phyloP scores from a whole-genome alignment of 2,329 filamentous ascomycete genomes.

The Colletotrichum sp. region DNA sequence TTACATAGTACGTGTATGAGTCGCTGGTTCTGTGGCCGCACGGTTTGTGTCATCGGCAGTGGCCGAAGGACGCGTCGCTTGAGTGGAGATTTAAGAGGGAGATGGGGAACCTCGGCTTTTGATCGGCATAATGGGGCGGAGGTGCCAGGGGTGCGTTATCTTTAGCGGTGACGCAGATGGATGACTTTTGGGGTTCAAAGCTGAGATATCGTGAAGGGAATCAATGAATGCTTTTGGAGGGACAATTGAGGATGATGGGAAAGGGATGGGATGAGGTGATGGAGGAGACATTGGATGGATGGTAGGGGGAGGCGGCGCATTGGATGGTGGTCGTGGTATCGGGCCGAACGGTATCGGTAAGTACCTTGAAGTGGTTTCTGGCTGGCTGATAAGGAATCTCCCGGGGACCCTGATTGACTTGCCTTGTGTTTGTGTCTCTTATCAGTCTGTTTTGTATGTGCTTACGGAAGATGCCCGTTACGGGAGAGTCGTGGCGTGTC shows the following conservation, averaged over 20 bases:
- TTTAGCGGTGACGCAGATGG: background rate
- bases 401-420: background rate
- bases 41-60: background rate
- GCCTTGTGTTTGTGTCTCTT: background rate
- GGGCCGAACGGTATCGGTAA: background rate
- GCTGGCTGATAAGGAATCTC: background rate
- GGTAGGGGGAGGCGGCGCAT: background rate
- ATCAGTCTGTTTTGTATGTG: background rate
- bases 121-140: slow-evolving; percentile 5
- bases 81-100: background rate
- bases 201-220: background rate
- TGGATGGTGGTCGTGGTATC: background rate
- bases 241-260: background rate
- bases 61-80: background rate
- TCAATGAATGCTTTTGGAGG: background rate
- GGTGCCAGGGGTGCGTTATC: background rate
- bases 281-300: background rate
- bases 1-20: background rate
- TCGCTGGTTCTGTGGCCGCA: background rate
- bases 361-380: background rate
- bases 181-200: no score
- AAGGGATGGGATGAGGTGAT: background rate
- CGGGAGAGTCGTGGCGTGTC: background rate
- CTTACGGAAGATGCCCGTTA: background rate
- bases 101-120: slow-evolving; percentile 5